These are phyloP conservation scores for Apiospora arundinis DNA, from an alignment of 2,329 filamentous ascomycete genomes.

Conservation along the genomic window DNA sequence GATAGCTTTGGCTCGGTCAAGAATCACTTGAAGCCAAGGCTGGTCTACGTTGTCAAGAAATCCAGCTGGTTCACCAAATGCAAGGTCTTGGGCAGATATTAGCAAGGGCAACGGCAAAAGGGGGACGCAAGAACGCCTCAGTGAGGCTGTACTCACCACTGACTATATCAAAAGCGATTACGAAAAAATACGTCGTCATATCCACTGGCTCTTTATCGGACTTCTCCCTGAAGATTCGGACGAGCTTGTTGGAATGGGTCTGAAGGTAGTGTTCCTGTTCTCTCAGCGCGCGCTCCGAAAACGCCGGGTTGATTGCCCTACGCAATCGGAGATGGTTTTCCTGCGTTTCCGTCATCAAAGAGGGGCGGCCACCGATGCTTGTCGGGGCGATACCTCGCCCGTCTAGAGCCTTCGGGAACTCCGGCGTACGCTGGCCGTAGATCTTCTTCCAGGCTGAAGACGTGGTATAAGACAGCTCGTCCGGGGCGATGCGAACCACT, in stretches of 20 bases:
- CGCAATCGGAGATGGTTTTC: constrained; percentile 40
- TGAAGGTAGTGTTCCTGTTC: constrained; percentile 35
- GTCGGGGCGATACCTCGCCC: constrained; percentile 30
- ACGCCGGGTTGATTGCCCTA: constrained; percentile 42
- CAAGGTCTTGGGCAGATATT: neutral
- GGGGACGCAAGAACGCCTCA: neutral
- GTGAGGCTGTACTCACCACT: neutral
- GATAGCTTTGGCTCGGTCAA: neutral
- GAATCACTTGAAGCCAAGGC: constrained; percentile 1
- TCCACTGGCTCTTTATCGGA: neutral
- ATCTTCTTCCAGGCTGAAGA: constrained; percentile 43
- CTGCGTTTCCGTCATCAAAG: constrained; percentile 34
- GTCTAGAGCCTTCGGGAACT: constrained; percentile 25
- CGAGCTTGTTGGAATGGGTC: constrained; percentile 28
- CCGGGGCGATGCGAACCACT: constrained; percentile 47
- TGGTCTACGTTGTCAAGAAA: neutral
- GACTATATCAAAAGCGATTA: constrained; percentile 1
- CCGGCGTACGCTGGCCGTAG: constrained; percentile 28
- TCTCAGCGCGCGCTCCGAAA: constrained; percentile 43
- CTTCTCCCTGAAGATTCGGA: neutral
- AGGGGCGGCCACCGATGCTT: constrained; percentile 39
- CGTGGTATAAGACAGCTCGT: constrained; percentile 44
- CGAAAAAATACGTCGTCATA: constrained; percentile 1
- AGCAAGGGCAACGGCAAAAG: neutral
- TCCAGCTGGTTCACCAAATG: constrained; percentile 5